A percentile compares a stretch with the other conserved stretches of the same genome.
Conservation (phyloP, 2,329 filamentous ascomycete species). For the Scedosporium boydii region DNA sequence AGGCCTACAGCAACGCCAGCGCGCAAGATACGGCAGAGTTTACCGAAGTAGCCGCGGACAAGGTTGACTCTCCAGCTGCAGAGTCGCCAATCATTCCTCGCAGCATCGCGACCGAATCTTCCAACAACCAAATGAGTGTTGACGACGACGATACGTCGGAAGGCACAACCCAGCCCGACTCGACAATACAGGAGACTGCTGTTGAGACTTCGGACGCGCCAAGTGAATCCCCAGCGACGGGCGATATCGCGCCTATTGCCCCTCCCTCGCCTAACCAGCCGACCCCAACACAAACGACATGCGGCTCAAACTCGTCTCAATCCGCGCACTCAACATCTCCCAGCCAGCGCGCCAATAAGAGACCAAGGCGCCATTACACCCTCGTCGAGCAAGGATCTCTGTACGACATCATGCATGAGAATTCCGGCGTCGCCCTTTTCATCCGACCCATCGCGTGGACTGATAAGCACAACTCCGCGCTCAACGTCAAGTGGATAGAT, state of each 20-base stretch:
- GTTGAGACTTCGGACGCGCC: not conserved
- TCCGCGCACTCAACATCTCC: not conserved
- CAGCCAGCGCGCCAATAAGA: not conserved
- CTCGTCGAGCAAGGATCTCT: constrained; percentile 30
- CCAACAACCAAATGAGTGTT: not conserved
- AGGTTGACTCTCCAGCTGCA: too few relatives aligned
- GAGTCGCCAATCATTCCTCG: too few relatives aligned
- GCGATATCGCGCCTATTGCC: not conserved
- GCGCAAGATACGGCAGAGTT: not conserved
- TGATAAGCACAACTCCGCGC: constrained; percentile 36
- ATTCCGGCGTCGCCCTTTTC: constrained; percentile 38
- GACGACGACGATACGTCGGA: not conserved
- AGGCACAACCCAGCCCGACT: too few relatives aligned
- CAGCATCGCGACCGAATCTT: too few relatives aligned
- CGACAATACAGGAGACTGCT: too few relatives aligned
- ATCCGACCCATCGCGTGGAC: constrained; percentile 47
- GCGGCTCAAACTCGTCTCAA: not conserved
- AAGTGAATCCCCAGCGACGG: not conserved
- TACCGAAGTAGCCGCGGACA: not conserved
- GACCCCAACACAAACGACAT: not conserved
- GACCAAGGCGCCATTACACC: not conserved
- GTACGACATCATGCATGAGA: constrained; percentile 39
- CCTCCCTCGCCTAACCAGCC: not conserved
- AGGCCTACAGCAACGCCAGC: not conserved
- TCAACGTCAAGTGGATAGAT: constrained; percentile 36